phyloP scores from a whole-genome alignment of 2,329 filamentous ascomycete species.

The Botryotinia calthae region DNA sequence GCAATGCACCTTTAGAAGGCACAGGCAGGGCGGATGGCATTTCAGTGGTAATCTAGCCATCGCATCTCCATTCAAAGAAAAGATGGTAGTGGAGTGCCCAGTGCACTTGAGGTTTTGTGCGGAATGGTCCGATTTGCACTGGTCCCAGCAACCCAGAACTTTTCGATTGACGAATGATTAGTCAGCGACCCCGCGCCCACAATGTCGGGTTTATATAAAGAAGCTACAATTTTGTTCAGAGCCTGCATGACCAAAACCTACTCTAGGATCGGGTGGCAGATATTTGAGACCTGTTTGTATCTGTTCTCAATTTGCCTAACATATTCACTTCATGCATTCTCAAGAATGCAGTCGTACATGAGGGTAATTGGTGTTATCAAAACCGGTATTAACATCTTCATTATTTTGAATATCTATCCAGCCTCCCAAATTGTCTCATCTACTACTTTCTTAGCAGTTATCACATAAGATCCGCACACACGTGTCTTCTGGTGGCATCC shows the following conservation, averaged over 20 bases:
- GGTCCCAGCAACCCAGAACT: not conserved
- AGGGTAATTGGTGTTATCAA: not conserved
- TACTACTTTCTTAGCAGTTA: not conserved
- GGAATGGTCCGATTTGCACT: constrained; percentile 1
- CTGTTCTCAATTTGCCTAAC: not conserved
- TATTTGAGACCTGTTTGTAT: not conserved
- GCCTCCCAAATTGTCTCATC: accelerated
- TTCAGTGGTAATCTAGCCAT: constrained; percentile 28
- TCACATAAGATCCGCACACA: not conserved
- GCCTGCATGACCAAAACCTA: not conserved
- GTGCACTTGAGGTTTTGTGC: not conserved
- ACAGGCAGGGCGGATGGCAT: constrained; percentile 46
- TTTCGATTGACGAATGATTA: constrained; percentile 11
- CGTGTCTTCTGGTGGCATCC: too few species aligned
- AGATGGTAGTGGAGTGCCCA: not conserved
- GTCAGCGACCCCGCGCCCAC: constrained; percentile 11
- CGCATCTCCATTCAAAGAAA: constrained; percentile 14
- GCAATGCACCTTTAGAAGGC: constrained; percentile 54
- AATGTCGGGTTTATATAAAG: not conserved
- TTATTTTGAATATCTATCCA: too few species aligned
- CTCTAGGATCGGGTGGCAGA: not conserved
- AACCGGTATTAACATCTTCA: not conserved
- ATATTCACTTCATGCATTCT: not conserved
- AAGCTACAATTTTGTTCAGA: not conserved
- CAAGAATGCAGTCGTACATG: not conserved